A percentile compares a stretch with the other conserved stretches of the same genome.
Conservation (phyloP, 2,329 filamentous ascomycete genomes). For the Acephala macrosclerotiorum region DNA sequence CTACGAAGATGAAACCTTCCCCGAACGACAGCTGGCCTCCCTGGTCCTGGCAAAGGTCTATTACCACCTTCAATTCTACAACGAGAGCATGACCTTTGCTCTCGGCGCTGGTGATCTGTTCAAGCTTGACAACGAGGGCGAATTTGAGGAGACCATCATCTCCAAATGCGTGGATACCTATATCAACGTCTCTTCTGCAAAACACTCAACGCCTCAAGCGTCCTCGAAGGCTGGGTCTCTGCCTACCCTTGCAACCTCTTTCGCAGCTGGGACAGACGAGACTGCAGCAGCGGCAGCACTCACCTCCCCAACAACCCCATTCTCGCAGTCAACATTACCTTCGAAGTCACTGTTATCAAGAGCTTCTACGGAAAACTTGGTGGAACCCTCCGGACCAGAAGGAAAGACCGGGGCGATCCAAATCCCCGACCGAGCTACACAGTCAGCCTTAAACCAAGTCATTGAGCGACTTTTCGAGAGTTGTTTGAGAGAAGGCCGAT, state of each 20-base stretch:
- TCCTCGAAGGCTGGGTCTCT: constrained; percentile 58
- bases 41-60: constrained; percentile 97
- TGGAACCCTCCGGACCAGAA: constrained; percentile 56
- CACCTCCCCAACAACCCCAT: constrained; percentile 90
- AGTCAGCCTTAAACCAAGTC: constrained; percentile 80
- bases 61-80: constrained; percentile 98
- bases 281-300: constrained; percentile 63
- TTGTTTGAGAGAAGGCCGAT: constrained; percentile 85
- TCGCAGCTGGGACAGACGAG: constrained; percentile 69
- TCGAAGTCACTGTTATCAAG: constrained; percentile 96
- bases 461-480: constrained; percentile 91
- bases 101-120: constrained; percentile 94
- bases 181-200: constrained; percentile 76
- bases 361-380: constrained; percentile 68
- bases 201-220: constrained; percentile 58
- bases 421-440: constrained; percentile 72
- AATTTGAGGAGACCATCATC: constrained; percentile 99
- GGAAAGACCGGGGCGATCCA: constrained; percentile 42
- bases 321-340: constrained; percentile 90
- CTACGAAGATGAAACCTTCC: constrained; percentile 95
- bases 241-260: constrained; percentile 75
- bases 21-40: constrained; percentile 91
- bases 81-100: constrained; percentile 98
- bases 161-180: constrained; percentile 98
- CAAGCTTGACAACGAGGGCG: constrained; percentile 87